Evolutionary conservation across 1,139 yeast species (phyloP).

Genomic region (Lodderomyces beijingensis): DNA sequence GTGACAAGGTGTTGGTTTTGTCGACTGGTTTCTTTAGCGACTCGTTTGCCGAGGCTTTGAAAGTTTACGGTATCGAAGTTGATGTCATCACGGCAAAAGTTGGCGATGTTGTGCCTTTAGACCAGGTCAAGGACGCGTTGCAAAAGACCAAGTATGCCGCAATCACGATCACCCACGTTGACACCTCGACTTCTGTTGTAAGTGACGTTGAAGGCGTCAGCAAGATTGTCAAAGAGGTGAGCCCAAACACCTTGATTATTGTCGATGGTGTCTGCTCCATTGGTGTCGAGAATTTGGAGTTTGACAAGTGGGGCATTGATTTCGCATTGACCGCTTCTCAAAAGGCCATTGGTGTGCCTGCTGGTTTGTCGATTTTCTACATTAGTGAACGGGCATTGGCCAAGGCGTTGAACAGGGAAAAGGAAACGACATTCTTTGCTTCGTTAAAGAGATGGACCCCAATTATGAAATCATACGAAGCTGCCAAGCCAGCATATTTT

Average conservation of each 20-base stretch:
- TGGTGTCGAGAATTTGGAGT: slow-evolving; percentile 81
- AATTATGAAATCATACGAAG: slow-evolving; percentile 81
- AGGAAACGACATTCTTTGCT: slow-evolving; percentile 65
- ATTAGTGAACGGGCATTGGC: slow-evolving; percentile 73
- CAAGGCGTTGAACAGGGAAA: slow-evolving; percentile 50
- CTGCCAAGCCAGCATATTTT: slow-evolving; percentile 78
- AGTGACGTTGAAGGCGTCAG: slow-evolving; percentile 67
- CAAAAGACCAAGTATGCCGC: slow-evolving; percentile 52
- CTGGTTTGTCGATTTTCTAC: slow-evolving; percentile 79
- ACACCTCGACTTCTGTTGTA: slow-evolving; percentile 91
- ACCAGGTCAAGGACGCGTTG: slow-evolving; percentile 53
- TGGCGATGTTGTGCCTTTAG: slow-evolving; percentile 68
- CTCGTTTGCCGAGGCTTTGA: slow-evolving; percentile 75
- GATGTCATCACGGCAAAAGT: slow-evolving; percentile 66
- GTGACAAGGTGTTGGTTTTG: slow-evolving; percentile 70
- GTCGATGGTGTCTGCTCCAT: slow-evolving; percentile 96
- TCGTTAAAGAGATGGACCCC: slow-evolving; percentile 86
- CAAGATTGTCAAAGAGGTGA: slow-evolving; percentile 51
- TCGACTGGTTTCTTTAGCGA: slow-evolving; percentile 95
- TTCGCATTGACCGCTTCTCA: slow-evolving; percentile 89
- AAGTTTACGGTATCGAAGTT: slow-evolving; percentile 65
- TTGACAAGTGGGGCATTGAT: slow-evolving; percentile 89
- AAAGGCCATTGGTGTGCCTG: slow-evolving; percentile 92
- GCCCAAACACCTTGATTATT: slow-evolving; percentile 78
- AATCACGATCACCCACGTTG: slow-evolving; percentile 90